Percentiles rank a stretch among this genome's conserved stretches.
These are phyloP conservation scores for Pseudogymnoascus sp. DNA, from an alignment of 2,329 filamentous ascomycete species.

Conservation along the genomic window DNA sequence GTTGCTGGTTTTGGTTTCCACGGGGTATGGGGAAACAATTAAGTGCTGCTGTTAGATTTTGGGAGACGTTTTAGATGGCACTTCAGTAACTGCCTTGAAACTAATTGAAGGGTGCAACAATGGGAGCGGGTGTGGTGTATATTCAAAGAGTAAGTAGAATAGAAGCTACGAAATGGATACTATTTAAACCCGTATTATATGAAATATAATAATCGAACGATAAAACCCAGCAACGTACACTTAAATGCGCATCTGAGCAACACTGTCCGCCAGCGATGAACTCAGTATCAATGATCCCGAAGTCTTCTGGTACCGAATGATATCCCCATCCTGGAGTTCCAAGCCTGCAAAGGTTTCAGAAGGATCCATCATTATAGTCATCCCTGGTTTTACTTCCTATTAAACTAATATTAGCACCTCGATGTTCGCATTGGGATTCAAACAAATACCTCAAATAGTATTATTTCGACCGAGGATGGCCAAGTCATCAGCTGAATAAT, in stretches of 20 bases:
- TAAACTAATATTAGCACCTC: slow-evolving; percentile 17
- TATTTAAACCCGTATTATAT: neutral
- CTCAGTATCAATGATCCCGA: slow-evolving; percentile 24
- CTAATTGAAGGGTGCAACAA: neutral
- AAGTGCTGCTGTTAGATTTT: neutral
- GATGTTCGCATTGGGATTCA: neutral
- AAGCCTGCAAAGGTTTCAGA: slow-evolving; percentile 85
- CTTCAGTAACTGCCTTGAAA: neutral
- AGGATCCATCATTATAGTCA: slow-evolving; percentile 91
- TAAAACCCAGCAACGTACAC: neutral
- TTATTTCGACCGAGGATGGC: slow-evolving; percentile 57
- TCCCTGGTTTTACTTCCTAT: slow-evolving; percentile 89
- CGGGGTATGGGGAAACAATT: neutral
- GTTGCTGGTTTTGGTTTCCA: neutral
- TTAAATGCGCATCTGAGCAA: neutral
- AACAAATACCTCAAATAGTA: slow-evolving; percentile 65
- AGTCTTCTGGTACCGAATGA: slow-evolving; percentile 80
- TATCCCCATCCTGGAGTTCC: slow-evolving; percentile 94
- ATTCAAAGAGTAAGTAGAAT: neutral
- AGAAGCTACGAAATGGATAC: neutral
- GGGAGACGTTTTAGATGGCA: neutral
- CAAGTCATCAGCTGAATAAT: slow-evolving; percentile 83
- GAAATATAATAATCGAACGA: neutral
- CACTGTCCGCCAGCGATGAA: neutral
- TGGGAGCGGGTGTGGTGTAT: neutral